phyloP scores from a whole-genome alignment of 352 stramenopile genomes.

The Phytopythium litorale region DNA sequence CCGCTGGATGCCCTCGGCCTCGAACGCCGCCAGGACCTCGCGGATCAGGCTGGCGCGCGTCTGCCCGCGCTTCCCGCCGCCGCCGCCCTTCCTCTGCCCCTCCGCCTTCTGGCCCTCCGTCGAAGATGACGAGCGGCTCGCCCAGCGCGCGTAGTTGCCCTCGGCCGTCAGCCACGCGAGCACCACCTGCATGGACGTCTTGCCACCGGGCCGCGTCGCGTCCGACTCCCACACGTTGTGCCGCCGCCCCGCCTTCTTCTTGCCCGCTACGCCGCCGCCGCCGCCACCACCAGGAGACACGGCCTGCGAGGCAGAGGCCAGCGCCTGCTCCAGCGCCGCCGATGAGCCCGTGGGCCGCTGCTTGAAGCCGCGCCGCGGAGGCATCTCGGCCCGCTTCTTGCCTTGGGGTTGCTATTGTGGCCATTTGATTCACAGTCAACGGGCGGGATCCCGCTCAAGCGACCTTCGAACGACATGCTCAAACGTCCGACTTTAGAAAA shows the following conservation, averaged over 20 bases:
- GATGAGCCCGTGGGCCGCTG: background rate
- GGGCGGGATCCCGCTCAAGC: background rate
- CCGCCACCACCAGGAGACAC: background rate
- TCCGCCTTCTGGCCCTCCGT: background rate
- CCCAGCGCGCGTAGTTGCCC: conserved; percentile 28
- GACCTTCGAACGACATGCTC: background rate
- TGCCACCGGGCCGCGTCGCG: conserved; percentile 10
- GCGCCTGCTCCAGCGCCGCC: conserved; percentile 5
- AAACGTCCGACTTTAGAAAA: background rate
- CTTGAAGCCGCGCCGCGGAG: background rate
- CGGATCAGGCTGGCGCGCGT: conserved; percentile 5
- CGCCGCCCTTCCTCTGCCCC: too few species aligned
- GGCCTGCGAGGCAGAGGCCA: background rate
- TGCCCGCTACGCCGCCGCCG: background rate
- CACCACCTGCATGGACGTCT: conserved; percentile 25
- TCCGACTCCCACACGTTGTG: conserved; percentile 18
- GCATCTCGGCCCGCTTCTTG: background rate
- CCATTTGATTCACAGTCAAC: background rate
- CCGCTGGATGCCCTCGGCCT: conserved; percentile 16
- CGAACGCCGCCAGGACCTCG: conserved; percentile 14
- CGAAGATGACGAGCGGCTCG: background rate
- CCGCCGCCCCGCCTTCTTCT: background rate
- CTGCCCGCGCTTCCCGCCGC: background rate
- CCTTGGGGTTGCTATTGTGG: too few species aligned
- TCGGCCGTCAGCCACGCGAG: conserved; percentile 23